These are phyloP conservation scores for Phyllosticta capitalensis DNA, from an alignment of 2,329 filamentous ascomycete species.

Conservation along the genomic window DNA sequence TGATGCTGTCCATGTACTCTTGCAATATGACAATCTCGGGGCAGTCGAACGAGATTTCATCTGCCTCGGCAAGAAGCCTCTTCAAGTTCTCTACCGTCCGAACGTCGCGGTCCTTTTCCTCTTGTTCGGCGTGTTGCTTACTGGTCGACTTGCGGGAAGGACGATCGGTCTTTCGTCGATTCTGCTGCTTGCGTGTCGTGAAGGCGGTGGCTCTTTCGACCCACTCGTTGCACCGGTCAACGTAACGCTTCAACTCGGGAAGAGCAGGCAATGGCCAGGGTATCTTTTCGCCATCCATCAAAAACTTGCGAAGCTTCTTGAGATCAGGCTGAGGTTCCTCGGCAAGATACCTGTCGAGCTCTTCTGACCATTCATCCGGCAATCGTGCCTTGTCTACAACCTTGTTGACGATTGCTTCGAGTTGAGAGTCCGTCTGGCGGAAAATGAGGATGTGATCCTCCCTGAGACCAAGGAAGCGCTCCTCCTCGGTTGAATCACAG, in stretches of 20 bases:
- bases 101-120: conserved; percentile 73
- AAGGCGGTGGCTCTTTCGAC: conserved; percentile 95
- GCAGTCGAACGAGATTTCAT: conserved; percentile 85
- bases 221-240: conserved; percentile 95
- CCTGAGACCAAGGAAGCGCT: conserved; percentile 49
- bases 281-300: conserved; percentile 93
- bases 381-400: conserved; percentile 77
- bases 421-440: conserved; percentile 63
- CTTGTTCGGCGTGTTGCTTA: conserved; percentile 65
- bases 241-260: conserved; percentile 73
- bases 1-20: conserved; percentile 77
- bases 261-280: conserved; percentile 80
- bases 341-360: conserved; percentile 74
- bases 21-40: conserved; percentile 78
- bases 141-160: conserved; percentile 65
- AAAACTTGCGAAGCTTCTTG: conserved; percentile 71
- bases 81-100: conserved; percentile 85
- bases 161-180: conserved; percentile 89
- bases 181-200: conserved; percentile 94
- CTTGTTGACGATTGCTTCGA: conserved; percentile 59
- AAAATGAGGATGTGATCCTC: conserved; percentile 64
- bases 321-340: conserved; percentile 77
- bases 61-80: conserved; percentile 71
- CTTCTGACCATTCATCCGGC: conserved; percentile 83
- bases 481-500: conserved; percentile 58